These are phyloP conservation scores for button mushroom (Agaricus bisporus) DNA, from an alignment of 768 basidiomycete genomes.

Conservation along the genomic window DNA sequence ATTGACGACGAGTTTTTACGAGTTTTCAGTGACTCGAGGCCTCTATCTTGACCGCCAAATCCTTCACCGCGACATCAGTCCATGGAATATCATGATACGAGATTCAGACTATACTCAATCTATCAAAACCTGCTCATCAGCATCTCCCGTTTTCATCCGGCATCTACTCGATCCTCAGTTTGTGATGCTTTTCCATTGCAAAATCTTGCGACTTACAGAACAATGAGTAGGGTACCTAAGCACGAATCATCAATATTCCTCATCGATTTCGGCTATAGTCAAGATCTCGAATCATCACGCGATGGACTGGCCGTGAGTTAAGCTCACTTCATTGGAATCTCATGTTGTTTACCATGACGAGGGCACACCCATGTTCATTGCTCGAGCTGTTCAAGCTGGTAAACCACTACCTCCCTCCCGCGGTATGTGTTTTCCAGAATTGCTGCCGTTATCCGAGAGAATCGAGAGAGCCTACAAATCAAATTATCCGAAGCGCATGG, in stretches of 20 bases:
- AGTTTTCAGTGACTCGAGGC: constrained; percentile 3
- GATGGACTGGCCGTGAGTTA: constrained; percentile 4
- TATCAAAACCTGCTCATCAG: background rate
- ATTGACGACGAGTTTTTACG: background rate
- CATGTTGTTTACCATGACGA: background rate
- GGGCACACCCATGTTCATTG: constrained; percentile 10
- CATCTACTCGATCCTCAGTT: constrained; percentile 7
- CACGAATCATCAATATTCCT: constrained; percentile 1
- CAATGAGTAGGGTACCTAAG: background rate
- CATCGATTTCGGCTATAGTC: constrained; percentile 5
- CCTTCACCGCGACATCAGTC: constrained; percentile 9
- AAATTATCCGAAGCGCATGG: background rate
- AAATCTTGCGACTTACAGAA: background rate
- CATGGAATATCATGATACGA: constrained; percentile 1
- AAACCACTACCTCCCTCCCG: background rate
- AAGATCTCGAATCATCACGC: background rate
- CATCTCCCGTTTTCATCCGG: background rate
- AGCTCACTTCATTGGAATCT: background rate
- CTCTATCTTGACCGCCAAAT: constrained; percentile 6
- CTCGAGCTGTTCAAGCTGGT: constrained; percentile 4
- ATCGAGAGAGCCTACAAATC: background rate
- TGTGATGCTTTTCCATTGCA: background rate
- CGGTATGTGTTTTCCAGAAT: background rate
- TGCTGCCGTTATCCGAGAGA: background rate
- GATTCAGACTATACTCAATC: background rate